Base-by-base conservation (phyloP, 805 yeast species). In the Isabelozyma rhagii region DNA sequence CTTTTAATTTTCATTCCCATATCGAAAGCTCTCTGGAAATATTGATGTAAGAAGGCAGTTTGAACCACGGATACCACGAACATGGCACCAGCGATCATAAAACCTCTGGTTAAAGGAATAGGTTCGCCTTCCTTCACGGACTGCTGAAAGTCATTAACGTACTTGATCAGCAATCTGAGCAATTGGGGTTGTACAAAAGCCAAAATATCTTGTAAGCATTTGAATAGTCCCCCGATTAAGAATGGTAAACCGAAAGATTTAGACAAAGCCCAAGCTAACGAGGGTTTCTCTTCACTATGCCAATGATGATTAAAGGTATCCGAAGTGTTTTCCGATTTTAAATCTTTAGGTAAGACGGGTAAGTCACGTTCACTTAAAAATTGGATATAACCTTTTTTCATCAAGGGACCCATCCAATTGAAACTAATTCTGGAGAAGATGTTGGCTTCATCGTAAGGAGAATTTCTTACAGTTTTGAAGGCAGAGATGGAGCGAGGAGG, bases 341-440 rank as follows among this genome's bases (percentile, higher is more conserved):
- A 80, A 38, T 78, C 79, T 1, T 69, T 65, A 10, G 98, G 97
- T 46, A 94, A 78, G 14, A 81, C 78, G 14, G 97, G 97, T 51
- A 93, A 79, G 66, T 93, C 97, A 2, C 71, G 67, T 56, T 79
- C 78, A 66, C 53, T 66, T 58, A 83, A 72, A 58, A 60, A 82
- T 52, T 81, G 81, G 41, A 75, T 71, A 59, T 85, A 87, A 13
- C 98, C 98, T 47, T 81, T 81, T 56, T 72, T 80, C 85, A 94
- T 89, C 59, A 94, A 71, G 1, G 80, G 83, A 17, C 90, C 83
- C 96, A 94, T 89, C 98, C 99, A 94, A 27, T 84, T 71, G 65
- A 94, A 93, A 0, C 96, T 85, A 46, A 93, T 72, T 47, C 80
- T 74, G 2, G 96, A 85, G 54, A 93, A 81, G 13, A 91, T 71